Percentiles rank a stretch among this genome's conserved stretches.
phyloP scores from a whole-genome alignment of 2,329 filamentous ascomycete genomes.

The Chaetomium olivaceum region DNA sequence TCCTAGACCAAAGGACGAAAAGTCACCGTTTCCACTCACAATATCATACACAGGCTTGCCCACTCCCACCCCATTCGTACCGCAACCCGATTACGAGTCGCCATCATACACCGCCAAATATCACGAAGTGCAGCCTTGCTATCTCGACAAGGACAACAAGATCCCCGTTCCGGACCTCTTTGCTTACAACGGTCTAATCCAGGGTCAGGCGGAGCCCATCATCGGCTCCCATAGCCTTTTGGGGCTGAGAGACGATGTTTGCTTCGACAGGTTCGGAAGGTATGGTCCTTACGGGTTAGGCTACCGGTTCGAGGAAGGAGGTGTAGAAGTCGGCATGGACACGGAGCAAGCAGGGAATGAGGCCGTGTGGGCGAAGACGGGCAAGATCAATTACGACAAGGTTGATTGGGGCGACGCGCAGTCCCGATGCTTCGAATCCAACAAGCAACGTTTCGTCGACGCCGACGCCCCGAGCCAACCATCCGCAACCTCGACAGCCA shows the following conservation, averaged over 20 bases:
- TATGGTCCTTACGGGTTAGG: constrained; percentile 84
- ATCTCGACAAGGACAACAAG: constrained; percentile 60
- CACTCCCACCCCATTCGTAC: constrained; percentile 58
- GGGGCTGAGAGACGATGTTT: constrained; percentile 74
- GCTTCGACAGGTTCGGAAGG: constrained; percentile 84
- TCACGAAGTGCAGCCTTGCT: constrained; percentile 60
- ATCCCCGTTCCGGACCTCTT: constrained; percentile 63
- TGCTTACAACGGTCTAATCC: constrained; percentile 68
- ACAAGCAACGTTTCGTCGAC: constrained; percentile 63
- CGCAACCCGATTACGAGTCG: constrained; percentile 66
- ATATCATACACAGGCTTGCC: constrained; percentile 43
- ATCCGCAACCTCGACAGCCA: constrained; percentile 16
- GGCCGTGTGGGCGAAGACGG: constrained; percentile 55
- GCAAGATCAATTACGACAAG: constrained; percentile 57
- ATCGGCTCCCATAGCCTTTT: constrained; percentile 76
- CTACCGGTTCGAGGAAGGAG: constrained; percentile 73
- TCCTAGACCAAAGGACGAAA: constrained; percentile 50
- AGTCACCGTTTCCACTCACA: constrained; percentile 40
- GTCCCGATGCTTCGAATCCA: constrained; percentile 56
- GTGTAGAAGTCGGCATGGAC: constrained; percentile 69
- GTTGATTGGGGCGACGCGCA: constrained; percentile 60
- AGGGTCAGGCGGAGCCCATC: constrained; percentile 74
- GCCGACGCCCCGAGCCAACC: constrained; percentile 32
- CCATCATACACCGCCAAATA: constrained; percentile 55
- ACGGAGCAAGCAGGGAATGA: constrained; percentile 69